Base-by-base conservation (phyloP, 2,329 filamentous ascomycete species). In the Decorospora gaudefroyi region DNA sequence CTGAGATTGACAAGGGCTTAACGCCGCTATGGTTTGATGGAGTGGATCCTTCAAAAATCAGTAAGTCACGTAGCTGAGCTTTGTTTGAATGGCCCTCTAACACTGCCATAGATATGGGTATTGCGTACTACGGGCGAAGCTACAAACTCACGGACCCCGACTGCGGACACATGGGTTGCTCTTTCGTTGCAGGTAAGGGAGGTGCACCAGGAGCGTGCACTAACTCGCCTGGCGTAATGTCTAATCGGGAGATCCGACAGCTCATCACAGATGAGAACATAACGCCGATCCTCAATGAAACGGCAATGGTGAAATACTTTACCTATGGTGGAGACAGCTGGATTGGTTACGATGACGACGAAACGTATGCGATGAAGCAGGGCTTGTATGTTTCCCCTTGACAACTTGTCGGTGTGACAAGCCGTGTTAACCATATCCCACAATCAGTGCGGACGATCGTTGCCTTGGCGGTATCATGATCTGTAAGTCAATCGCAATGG, bases 1-100 rank as follows among this genome's bases (percentile, higher is more conserved):
- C 72, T 1, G 74, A 78, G 53, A 77, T 77, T 17, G 53, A 71
- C 4, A 31, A 55, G 0, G 61, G 61, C 0, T 19, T 74, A 0
- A 67, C 75, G 8, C 70, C 79, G 0, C 54, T 79, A 3, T 78
- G 76, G 75, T 65, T 74, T n/a, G 72, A 70, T 25, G 52, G 69
- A 16, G 53, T 80, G 2, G 52, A 65, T 3, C 67, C 76, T 0
- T 30, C 43, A 0, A 74, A 77, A 38, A 49, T 80, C 1, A 60
- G 21, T 23, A 23, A 10, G 21, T 23, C 10, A 10, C 10, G 21
- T 10, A 23, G 21, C 10, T 23, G 21, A 23, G 21, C 21, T 23
- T 23, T 23, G 21, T 23, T 23, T 23, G 21, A 23, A 6, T 23
- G 21, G 21, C 21, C 21, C 21, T 23, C 21, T 23, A 10, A 23